Percentiles rank a stretch among this genome's conserved stretches.
Conservation (phyloP, 768 basidiomycete genomes). For the Termitomyces eurrhizus region DNA sequence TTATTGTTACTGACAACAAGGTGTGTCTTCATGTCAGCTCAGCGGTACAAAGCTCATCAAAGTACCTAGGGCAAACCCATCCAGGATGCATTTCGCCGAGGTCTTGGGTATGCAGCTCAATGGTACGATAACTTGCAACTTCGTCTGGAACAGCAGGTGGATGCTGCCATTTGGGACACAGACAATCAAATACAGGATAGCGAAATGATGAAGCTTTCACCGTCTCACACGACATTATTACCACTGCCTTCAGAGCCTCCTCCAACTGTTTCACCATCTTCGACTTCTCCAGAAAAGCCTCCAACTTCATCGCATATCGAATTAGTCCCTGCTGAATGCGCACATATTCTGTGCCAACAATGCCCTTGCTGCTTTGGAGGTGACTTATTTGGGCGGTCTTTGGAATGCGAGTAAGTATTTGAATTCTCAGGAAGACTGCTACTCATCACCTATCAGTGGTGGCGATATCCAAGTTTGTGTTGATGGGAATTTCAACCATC, state of each 20-base stretch:
- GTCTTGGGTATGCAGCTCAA: neutral
- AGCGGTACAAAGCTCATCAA: neutral
- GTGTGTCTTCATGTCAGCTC: neutral
- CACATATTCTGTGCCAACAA: slow-evolving; percentile 21
- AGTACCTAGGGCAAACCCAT: neutral
- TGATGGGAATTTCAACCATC: too few relatives aligned
- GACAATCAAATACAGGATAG: slow-evolving; percentile 15
- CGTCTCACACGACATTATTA: too few relatives aligned
- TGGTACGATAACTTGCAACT: neutral
- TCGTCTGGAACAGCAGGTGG: neutral
- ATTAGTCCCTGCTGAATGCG: slow-evolving; percentile 5
- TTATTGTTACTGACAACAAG: neutral
- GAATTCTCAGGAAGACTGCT: neutral
- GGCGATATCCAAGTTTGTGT: slow-evolving; percentile 13
- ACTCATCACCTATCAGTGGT: neutral
- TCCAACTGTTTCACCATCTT: neutral
- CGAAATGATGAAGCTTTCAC: neutral
- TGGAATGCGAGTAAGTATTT: slow-evolving; percentile 2
- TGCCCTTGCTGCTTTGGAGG: slow-evolving; percentile 25
- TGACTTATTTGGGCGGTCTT: slow-evolving; percentile 18
- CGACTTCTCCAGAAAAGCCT: neutral
- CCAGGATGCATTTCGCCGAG: slow-evolving; percentile 2
- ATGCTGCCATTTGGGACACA: neutral
- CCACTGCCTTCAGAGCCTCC: neutral
- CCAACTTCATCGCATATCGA: neutral